phyloP scores from a whole-genome alignment of 352 stramenopile genomes.

The Pseudoperonospora humuli region DNA sequence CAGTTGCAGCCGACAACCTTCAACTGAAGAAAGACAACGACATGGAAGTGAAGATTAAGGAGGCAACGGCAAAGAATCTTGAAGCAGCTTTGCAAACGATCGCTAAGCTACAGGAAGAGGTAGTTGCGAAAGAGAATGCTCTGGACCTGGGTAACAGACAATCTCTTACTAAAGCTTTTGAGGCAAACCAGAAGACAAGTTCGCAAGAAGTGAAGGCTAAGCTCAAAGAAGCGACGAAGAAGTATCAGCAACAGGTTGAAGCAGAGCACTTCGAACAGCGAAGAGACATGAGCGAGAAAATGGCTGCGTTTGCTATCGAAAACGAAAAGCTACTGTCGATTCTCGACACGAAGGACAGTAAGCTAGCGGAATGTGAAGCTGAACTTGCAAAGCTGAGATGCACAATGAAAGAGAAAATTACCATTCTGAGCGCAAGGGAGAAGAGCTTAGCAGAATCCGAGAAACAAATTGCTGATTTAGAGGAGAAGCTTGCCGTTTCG shows the following conservation, averaged over 20 bases:
- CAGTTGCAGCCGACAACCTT: conserved; percentile 12
- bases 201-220: conserved; percentile 14
- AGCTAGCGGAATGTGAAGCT: conserved; percentile 18
- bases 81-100: conserved; percentile 5
- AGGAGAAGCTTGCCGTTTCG: conserved; percentile 16
- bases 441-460: conserved; percentile 8
- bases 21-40: conserved; percentile 22
- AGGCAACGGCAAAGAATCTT: conserved; percentile 6
- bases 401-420: conserved; percentile 13
- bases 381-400: conserved; percentile 15
- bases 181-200: conserved; percentile 7
- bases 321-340: conserved; percentile 18
- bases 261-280: conserved; percentile 25
- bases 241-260: conserved; percentile 31
- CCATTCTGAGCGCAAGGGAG: conserved; percentile 6
- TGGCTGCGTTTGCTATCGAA: conserved; percentile 22
- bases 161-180: conserved; percentile 12
- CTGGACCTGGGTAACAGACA: conserved; percentile 13
- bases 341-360: conserved; percentile 13
- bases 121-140: conserved; percentile 13
- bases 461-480: conserved; percentile 12
- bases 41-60: conserved; percentile 8
- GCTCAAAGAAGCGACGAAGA: conserved; percentile 22
- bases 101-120: conserved; percentile 10
- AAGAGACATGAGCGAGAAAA: conserved; percentile 29